phyloP scores from a whole-genome alignment of 805 yeast genomes.

The Nakazawaea populi region DNA sequence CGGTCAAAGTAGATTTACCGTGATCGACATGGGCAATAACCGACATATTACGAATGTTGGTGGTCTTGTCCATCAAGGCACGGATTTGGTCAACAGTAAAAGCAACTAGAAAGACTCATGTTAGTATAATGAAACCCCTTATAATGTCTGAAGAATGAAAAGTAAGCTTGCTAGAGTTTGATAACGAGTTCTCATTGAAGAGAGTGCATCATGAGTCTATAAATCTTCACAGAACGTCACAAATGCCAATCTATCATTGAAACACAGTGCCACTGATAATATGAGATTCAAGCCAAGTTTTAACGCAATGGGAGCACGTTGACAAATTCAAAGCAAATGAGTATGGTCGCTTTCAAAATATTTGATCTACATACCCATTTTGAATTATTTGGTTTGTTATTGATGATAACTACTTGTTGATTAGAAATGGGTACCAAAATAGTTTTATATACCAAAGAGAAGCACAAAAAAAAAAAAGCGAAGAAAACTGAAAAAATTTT shows the following conservation, averaged over 20 bases:
- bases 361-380: constrained; percentile 9
- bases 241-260: too few species aligned
- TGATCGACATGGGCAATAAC: constrained; percentile 99
- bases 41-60: constrained; percentile 99
- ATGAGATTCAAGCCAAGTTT: too few species aligned
- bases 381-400: constrained; percentile 3
- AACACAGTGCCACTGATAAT: too few species aligned
- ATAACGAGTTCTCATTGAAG: too few species aligned
- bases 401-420: neutral
- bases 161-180: too few species aligned
- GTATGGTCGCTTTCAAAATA: neutral
- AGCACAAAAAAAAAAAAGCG: neutral
- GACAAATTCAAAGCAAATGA: neutral
- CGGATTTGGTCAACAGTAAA: constrained; percentile 90
- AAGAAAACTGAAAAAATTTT: neutral
- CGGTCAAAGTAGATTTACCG: constrained; percentile 99
- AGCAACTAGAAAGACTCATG: constrained; percentile 28
- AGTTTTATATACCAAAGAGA: neutral
- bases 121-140: neutral
- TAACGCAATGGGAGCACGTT: too few species aligned
- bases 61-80: constrained; percentile 98
- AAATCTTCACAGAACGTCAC: too few species aligned
- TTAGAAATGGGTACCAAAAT: constrained; percentile 1
- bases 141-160: too few species aligned
- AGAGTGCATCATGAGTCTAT: too few species aligned